These are phyloP conservation scores for Volvox africanus DNA, from an alignment of 139 green algal species.

Conservation along the genomic window DNA sequence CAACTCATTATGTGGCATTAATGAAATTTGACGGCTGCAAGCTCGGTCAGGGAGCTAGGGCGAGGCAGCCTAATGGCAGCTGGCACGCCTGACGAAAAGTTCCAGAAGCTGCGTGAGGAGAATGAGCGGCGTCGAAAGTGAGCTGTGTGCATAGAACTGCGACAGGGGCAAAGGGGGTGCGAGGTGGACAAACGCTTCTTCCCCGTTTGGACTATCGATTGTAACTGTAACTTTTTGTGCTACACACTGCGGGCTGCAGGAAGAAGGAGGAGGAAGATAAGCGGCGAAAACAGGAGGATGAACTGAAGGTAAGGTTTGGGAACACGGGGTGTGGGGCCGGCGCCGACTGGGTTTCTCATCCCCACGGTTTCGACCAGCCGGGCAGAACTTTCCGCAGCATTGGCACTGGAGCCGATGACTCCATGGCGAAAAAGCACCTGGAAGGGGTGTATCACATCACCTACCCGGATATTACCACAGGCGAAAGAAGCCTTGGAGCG, in stretches of 20 bases:
- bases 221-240: neutral
- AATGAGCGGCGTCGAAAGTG: conserved; percentile 51
- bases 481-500: conserved; percentile 64
- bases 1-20: neutral
- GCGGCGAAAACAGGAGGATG: conserved; percentile 49
- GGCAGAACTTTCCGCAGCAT: no score
- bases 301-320: conserved; percentile 39
- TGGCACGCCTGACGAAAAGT: conserved; percentile 35
- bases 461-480: neutral
- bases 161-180: no score
- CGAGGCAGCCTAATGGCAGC: conserved; percentile 1
- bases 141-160: neutral
- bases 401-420: no score
- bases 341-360: no score
- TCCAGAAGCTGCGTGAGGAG: conserved; percentile 40
- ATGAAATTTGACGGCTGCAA: conserved; percentile 2
- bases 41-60: neutral
- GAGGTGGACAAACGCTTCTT: no score
- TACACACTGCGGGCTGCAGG: conserved; percentile 29
- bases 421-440: no score
- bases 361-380: no score
- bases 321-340: neutral
- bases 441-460: no score
- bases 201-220: no score
- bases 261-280: conserved; percentile 54